These are phyloP conservation scores for Houttuynia cordata DNA, from an alignment of 164 flowering plant species.

Conservation along the genomic window DNA sequence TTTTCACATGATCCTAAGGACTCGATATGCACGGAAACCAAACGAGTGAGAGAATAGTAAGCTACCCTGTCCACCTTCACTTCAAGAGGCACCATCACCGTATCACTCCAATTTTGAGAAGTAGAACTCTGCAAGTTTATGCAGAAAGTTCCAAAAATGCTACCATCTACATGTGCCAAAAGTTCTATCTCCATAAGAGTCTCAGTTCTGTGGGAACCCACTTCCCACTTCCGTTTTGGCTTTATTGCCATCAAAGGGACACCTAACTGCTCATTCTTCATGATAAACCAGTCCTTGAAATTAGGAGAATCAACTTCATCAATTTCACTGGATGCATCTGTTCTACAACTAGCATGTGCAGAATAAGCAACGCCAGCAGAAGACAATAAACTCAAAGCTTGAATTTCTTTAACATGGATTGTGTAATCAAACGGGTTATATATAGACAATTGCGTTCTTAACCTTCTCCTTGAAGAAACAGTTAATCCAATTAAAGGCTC, in stretches of 20 bases:
- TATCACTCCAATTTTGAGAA: conserved; percentile 30
- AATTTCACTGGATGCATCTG: conserved; percentile 9
- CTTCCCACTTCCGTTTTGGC: conserved; percentile 49
- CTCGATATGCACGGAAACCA: conserved; percentile 39
- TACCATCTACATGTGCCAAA: conserved; percentile 25
- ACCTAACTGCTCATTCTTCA: conserved; percentile 25
- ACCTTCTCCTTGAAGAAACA: conserved; percentile 28
- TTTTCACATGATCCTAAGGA: conserved; percentile 24
- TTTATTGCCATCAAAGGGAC: conserved; percentile 35
- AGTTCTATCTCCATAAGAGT: conserved; percentile 42
- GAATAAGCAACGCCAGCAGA: conserved; percentile 27
- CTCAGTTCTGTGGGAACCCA: conserved; percentile 39
- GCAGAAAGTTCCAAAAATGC: conserved; percentile 41
- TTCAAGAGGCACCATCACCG: conserved; percentile 60
- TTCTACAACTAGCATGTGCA: conserved; percentile 40
- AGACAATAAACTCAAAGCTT: conserved; percentile 42
- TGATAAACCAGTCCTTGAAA: conserved; percentile 30
- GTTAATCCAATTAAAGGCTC: conserved; percentile 28
- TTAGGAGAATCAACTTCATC: conserved; percentile 9
- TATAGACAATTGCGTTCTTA: conserved; percentile 48
- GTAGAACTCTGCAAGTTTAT: conserved; percentile 36
- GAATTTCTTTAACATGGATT: conserved; percentile 45
- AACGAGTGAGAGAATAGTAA: conserved; percentile 17
- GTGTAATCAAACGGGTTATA: conserved; percentile 51
- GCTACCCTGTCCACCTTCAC: conserved; percentile 26